Evolutionary conservation across 2,329 filamentous ascomycete species (phyloP), one percentile per base, ranked within the genome.

Genomic region (Simplicillium aogashimaense): DNA sequence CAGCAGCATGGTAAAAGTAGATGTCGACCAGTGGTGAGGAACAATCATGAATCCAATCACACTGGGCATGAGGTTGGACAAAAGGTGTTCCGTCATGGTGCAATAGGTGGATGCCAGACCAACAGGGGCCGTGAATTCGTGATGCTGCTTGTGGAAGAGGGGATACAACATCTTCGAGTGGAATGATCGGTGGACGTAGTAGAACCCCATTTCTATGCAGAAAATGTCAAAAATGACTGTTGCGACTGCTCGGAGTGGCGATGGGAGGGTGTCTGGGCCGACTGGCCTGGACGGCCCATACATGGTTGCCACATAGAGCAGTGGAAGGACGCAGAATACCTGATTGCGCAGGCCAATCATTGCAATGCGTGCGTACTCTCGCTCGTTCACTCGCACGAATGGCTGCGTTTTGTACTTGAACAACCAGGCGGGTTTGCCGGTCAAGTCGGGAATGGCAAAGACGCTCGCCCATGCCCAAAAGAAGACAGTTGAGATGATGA

Each of bases 21-120:
- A 36, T 37, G 46, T 44, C 2, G 44, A 43, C 46, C 44, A 46
- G 35, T 48, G 46, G 30, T 48, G 46, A 2, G 42, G 42, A 2
- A 48, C 40, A 3, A 46, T 7, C 5, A 46, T 1, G 4, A 37
- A 35, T 9, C 42, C 46, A n/a, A 73, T 48, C 1, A 57, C 57
- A 11, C 72, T 62, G 1, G 70, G 70, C 29, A 73, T 46, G 6
- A 64, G 58, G 46, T 73, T 72, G 11, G 69, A 65, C 13, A 71
- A 44, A 3, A 74, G 44, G 47, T 73, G 68, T 51, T 74, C 71
- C 29, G 68, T 46, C 1, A 69, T 66, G 46, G 72, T 70, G 2
- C 68, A 68, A 45, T 71, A 74, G 43, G 73, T 66, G 2, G 70
- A 64, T 0, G 70, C 63, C 3, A 74, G 53, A 1, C 67, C 65